Percentiles rank a stretch among this genome's conserved stretches.
Conservation (phyloP, 257 asterid genomes). For the Marsdenia floribunda region DNA sequence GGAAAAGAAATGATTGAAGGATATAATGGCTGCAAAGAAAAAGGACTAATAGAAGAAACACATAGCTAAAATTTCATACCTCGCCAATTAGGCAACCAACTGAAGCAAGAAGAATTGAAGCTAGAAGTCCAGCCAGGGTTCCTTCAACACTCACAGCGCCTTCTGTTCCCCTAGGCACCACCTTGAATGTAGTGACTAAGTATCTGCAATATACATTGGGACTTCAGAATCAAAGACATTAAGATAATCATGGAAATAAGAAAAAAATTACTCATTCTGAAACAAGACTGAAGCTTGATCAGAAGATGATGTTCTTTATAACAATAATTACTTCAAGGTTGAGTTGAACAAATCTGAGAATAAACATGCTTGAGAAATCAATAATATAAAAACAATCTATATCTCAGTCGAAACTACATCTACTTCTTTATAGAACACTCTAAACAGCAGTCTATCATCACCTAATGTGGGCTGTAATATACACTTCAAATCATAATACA, state of each 20-base stretch:
- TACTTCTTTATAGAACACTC: not conserved
- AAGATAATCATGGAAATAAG: not conserved
- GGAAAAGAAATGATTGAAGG: not conserved
- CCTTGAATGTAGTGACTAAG: conserved; percentile 86
- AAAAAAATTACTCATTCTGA: not conserved
- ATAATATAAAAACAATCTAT: not conserved
- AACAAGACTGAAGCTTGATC: not conserved
- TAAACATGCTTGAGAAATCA: not conserved
- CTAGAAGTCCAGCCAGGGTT: conserved; percentile 76
- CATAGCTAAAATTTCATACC: conserved; percentile 32
- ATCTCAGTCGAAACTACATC: conserved; percentile 1
- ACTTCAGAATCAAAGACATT: not conserved
- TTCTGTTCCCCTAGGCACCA: conserved; percentile 94
- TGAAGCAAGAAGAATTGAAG: conserved; percentile 80
- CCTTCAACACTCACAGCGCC: conserved; percentile 97
- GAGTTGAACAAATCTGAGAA: not conserved
- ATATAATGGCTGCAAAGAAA: not conserved
- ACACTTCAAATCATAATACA: not conserved
- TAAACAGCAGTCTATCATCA: not conserved
- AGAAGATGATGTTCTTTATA: not conserved
- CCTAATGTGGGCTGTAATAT: no score
- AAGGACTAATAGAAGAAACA: not conserved
- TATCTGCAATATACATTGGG: conserved; percentile 40
- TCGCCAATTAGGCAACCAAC: conserved; percentile 52
- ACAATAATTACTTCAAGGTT: not conserved